Conservation (phyloP, 768 basidiomycete genomes). For the Trametes gibbosa region DNA sequence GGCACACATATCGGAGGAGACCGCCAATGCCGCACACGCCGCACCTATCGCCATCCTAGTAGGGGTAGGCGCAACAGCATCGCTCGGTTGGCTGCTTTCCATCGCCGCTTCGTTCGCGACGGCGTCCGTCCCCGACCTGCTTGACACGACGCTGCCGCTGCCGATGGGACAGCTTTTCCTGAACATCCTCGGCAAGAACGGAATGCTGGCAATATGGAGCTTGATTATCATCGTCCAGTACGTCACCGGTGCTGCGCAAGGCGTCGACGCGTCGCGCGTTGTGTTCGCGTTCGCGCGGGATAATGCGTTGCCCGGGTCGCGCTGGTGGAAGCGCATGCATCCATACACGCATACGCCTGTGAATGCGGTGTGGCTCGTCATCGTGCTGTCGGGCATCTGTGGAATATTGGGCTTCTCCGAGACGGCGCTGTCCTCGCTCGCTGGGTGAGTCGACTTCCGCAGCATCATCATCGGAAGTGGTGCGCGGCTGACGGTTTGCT, state of each 20-base stretch:
- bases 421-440: constrained; percentile 62
- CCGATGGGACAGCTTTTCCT: constrained; percentile 75
- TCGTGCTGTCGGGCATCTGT: constrained; percentile 51
- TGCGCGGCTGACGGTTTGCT: background rate
- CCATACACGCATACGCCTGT: constrained; percentile 62
- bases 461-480: background rate
- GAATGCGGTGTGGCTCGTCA: constrained; percentile 75
- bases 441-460: constrained; percentile 46
- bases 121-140: constrained; percentile 48
- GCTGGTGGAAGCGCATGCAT: constrained; percentile 66
- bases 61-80: constrained; percentile 56
- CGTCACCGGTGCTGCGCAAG: constrained; percentile 72
- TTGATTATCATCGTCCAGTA: constrained; percentile 70
- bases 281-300: constrained; percentile 75
- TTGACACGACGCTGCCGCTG: constrained; percentile 51
- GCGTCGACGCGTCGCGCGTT: constrained; percentile 72
- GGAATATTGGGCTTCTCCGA: constrained; percentile 65
- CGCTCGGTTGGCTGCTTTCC: constrained; percentile 62
- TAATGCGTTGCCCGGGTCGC: constrained; percentile 70
- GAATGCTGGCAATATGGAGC: constrained; percentile 73
- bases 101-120: constrained; percentile 68
- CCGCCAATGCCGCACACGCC: constrained; percentile 57
- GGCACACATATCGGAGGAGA: constrained; percentile 73
- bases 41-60: constrained; percentile 70
- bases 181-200: constrained; percentile 59